Conservation (phyloP, 208 protist species). For the Phytomonas francai region DNA sequence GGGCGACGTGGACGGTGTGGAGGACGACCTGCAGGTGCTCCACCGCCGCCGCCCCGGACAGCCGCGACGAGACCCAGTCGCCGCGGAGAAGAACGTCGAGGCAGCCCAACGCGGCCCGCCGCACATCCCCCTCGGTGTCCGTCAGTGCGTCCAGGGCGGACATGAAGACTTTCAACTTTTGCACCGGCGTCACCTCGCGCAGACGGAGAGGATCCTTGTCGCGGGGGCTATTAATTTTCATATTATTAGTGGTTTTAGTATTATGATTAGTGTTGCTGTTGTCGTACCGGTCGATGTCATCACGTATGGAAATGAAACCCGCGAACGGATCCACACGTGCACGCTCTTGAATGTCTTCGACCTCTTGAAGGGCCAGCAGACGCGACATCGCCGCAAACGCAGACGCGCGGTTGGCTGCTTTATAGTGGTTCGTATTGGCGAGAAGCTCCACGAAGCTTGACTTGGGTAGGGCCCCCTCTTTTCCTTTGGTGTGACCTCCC, state of each 20-base stretch:
- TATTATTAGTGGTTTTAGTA: background rate
- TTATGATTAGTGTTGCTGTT: background rate
- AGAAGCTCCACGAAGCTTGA: conserved; percentile 49
- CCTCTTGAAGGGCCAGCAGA: conserved; percentile 18
- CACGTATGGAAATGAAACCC: background rate
- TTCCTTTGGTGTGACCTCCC: conserved; percentile 4
- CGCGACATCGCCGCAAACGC: conserved; percentile 47
- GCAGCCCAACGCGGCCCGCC: conserved; percentile 30
- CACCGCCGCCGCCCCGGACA: conserved; percentile 11
- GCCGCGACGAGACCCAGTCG: background rate
- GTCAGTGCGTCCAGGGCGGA: conserved; percentile 57
- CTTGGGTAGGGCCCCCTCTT: background rate
- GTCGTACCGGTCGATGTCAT: background rate
- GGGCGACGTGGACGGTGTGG: conserved; percentile 41
- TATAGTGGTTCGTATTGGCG: conserved; percentile 49
- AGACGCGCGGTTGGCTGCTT: conserved; percentile 37
- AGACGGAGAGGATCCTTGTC: background rate
- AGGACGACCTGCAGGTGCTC: conserved; percentile 35
- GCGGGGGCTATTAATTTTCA: background rate
- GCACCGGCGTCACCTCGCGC: conserved; percentile 28
- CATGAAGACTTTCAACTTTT: conserved; percentile 40
- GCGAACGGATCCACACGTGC: background rate
- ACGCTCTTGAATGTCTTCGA: background rate
- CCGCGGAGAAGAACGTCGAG: conserved; percentile 13
- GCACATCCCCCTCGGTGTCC: conserved; percentile 67